These are phyloP conservation scores for Musa itinerans DNA, from an alignment of 176 grass and related monocot genomes.

Conservation along the genomic window DNA sequence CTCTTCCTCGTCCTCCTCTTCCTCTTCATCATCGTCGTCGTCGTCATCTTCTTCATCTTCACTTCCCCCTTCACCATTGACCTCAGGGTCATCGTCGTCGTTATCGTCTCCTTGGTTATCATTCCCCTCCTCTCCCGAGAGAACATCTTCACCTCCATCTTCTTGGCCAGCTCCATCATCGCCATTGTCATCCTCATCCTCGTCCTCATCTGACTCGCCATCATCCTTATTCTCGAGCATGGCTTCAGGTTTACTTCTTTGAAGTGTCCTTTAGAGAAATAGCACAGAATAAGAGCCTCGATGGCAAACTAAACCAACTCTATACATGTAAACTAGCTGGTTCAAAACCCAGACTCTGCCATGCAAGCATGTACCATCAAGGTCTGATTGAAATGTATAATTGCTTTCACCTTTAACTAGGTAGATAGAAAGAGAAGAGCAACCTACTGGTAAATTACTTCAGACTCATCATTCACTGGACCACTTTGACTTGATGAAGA, in stretches of 20 bases:
- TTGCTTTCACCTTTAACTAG: no score
- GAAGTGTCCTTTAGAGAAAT: slow-evolving; percentile 36
- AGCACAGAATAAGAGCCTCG: not conserved
- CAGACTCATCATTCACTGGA: not conserved
- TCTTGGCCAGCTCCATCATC: slow-evolving; percentile 34
- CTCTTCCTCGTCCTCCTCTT: slow-evolving; percentile 12
- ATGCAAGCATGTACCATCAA: no score
- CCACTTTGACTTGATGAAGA: not conserved
- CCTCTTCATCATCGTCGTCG: not conserved
- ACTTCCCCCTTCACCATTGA: slow-evolving; percentile 36
- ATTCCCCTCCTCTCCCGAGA: slow-evolving; percentile 33
- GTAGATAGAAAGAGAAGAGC: no score
- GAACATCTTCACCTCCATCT: slow-evolving; percentile 39
- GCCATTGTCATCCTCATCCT: slow-evolving; percentile 30
- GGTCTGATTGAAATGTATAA: no score
- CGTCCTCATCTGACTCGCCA: slow-evolving; percentile 47
- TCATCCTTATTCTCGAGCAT: slow-evolving; percentile 54
- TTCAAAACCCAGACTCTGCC: no score
- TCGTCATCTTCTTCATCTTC: slow-evolving; percentile 29
- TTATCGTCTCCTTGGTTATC: slow-evolving; percentile 42
- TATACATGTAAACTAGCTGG: no score
- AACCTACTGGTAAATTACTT: not conserved
- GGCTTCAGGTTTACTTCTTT: slow-evolving; percentile 36
- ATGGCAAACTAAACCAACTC: no score
- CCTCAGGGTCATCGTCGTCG: slow-evolving; percentile 40